phyloP scores from a whole-genome alignment of 345 rosid genomes.

The Leavenworthia alabamica region DNA sequence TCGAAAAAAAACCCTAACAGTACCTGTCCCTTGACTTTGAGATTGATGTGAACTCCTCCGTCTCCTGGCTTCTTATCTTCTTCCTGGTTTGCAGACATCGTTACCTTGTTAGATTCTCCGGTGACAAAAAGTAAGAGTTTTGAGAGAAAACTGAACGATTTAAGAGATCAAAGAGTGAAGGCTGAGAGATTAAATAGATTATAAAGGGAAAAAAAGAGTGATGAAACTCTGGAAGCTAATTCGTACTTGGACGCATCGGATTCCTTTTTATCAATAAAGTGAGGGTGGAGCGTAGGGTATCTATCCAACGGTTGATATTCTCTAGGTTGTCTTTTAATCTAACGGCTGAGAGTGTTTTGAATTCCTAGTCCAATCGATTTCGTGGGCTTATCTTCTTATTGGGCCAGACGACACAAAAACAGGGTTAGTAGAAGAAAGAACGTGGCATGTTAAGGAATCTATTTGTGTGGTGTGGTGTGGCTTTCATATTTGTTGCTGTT shows the following conservation, averaged over 20 bases:
- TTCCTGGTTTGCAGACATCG: constrained; percentile 40
- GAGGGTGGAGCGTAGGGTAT: constrained; percentile 18
- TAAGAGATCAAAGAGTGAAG: not conserved
- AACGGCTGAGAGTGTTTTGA: not conserved
- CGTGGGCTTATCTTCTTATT: not conserved
- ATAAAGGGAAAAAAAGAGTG: no score
- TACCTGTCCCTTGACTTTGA: constrained; percentile 95
- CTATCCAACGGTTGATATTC: constrained; percentile 20
- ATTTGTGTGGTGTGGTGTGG: no score
- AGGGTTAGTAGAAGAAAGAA: no score
- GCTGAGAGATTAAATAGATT: not conserved
- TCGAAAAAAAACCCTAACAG: not conserved
- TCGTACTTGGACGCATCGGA: constrained; percentile 23
- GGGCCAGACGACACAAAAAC: no score
- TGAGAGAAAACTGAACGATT: no score
- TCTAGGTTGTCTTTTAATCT: not conserved
- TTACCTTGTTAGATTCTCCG: constrained; percentile 26
- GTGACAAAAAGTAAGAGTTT: not conserved
- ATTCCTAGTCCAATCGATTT: not conserved
- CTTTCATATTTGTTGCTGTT: no score
- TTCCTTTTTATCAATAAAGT: not conserved
- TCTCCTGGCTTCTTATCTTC: constrained; percentile 79
- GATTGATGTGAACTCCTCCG: constrained; percentile 67
- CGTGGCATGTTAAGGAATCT: no score
- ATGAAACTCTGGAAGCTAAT: no score